Base-by-base conservation (phyloP, 805 yeast genomes). In the Wickerhamiella azymoides region DNA sequence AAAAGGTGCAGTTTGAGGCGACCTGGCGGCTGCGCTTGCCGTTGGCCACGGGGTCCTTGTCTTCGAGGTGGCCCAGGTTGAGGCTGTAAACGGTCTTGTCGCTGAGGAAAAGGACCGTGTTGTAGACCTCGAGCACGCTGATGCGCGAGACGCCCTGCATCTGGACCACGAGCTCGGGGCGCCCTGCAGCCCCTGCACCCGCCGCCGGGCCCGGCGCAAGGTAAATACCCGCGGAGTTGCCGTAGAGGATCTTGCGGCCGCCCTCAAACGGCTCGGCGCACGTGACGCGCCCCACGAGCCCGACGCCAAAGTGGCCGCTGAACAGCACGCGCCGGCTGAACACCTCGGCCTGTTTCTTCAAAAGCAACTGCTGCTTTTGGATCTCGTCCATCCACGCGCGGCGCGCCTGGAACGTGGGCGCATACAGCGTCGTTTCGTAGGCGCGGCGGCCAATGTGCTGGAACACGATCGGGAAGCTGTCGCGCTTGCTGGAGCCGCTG, bases 201-300 rank as follows among this genome's bases (percentile, higher is more conserved):
- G 30, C 11, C 5, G 33, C 14, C 7, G 33, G 11, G 33, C 33
- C 8, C 33, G 33, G 11, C 7, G 14, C 16, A 39, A 85, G 75
- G 69, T 81, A 92, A 2, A 92, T 78, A 5, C 98, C 97, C 0
- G 80, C 72, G 58, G 85, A 94, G 0, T 97, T 86, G 37, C 97
- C 97, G 57, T 84, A 88, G 30, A 92, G 62, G 52, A 88, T 65
- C 59, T 88, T 84, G 52, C 94, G 74, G 17, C 97, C 97, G 45
- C 96, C 96, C 58, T 92, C 94, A 61, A 84, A 81, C 28, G 96
- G 94, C 35, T 83, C 86, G 25, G 86, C 89, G 67, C 96, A 86
- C 58, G 84, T 86, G 55, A 89, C 83, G 50, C 81, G 75, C 4
- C 39, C 32, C 8, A 42, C 28, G 58, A 88, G 77, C 17, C 70